Evolutionary conservation across 192 early-diverging fungal species (phyloP), one percentile per base, ranked within the genome.

Genomic region (Entomortierella beljakovae): DNA sequence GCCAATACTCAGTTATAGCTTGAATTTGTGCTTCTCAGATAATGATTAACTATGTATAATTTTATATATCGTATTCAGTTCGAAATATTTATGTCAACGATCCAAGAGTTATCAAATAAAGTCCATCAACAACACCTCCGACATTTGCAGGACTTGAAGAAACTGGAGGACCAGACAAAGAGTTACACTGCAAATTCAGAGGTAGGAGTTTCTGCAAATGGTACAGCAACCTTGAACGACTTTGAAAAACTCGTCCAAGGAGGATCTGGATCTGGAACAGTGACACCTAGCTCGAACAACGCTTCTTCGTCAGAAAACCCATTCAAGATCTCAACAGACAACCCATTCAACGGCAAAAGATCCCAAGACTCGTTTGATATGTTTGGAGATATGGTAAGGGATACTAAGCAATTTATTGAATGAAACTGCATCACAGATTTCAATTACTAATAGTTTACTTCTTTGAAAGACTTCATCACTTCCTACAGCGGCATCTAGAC

Each of bases 41-140:
- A n/a, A n/a, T n/a, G n/a, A n/a, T 26, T 28, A 28, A 40, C 52
- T 52, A 11, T 34, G 3, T 15, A 11, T 50, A 10, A 1, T 18
- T 62, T 49, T 20, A 33, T 28, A 6, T 0, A 13, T 53, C 28
- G 28, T 53, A 5, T 46, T 4, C 68, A 88, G 83, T 94, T 94
- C 54, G 79, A 90, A 46, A 73, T 81, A 46, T 92, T 92, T 33
- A 88, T 88, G 88, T 68, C 75, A 26, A 87, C 88, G 0, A 87
- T 94, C 18, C 70, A 75, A 20, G 85, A 84, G 6, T 53, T 94
- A 26, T 80, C 86, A 2, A 74, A 70, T 18, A 80, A 85, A 31
- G 87, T 94, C 6, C 85, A 90, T 65, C 79, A 87, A 29, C 85
- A 89, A 23, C 92, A 92, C 46, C 55, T 82, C 15, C 79, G 80